Base-by-base conservation (phyloP, 768 basidiomycete species). In the Pleurotus tuoliensis region DNA sequence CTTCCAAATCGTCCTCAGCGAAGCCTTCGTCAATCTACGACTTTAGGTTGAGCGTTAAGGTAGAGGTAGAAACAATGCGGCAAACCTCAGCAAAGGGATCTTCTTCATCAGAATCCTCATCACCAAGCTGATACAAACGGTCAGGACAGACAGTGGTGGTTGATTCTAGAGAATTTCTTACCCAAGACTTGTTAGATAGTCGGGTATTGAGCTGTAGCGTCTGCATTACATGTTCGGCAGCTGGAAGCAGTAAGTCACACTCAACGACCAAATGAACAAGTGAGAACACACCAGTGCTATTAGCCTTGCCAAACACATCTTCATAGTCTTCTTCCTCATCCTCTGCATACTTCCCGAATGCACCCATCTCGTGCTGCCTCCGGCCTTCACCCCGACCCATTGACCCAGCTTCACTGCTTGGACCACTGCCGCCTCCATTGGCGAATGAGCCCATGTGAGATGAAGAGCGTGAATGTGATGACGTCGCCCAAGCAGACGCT, bases 21-120 rank as follows among this genome's bases (percentile, higher is more conserved):
- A 94, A 95, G 5, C 89, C 91, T 75, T 95, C 94, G 64, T 97
- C 94, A 57, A 96, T 95, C 90, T 89, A 59, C 34, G n/a, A 53
- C 18, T 27, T 51, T 45, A 55, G 61, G 58, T 61, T 55, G 27
- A 40, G 46, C 40, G 4, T 12, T 13, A 46, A 11, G 25, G 47
- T 12, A 8, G 20, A 58, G 39, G 34, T 34, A 5, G 13, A 22
- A 27, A 18, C 15, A 13, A 57, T 20, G 40, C 7, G 9, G 47
- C 63, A 56, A 62, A 92, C 92, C 76, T 94, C 92, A 2, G 96
- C 94, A 63, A 99, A 99, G 1, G 97, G 96, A 75, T 99, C 94
- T 54, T 94, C 92, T 52, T 96, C 94, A 56, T 96, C 94, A 2
- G 83, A 84, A 34, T 90, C 82, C 27, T 90, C 91, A 44, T 92